Evolutionary conservation across 2,329 filamentous ascomycete species (phyloP).

Genomic region (Trematosphaeria pertusa): DNA sequence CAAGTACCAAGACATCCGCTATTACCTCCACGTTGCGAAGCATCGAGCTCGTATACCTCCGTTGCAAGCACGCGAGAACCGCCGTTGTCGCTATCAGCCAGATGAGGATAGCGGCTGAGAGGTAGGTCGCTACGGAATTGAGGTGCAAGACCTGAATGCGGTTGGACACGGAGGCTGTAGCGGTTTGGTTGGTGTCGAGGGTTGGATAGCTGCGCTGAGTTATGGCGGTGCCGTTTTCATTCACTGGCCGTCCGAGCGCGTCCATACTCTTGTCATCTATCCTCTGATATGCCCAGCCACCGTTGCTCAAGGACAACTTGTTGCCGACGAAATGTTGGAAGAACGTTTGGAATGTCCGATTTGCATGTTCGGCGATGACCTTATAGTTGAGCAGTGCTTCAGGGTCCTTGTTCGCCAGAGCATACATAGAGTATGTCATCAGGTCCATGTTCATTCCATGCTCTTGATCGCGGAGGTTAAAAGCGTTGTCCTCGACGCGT

Average conservation of each 20-base stretch:
- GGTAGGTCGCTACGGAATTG: slow-evolving; percentile 26
- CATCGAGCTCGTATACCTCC: slow-evolving; percentile 22
- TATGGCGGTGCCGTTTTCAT: slow-evolving; percentile 11
- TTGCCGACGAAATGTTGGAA: slow-evolving; percentile 26
- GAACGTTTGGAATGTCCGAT: slow-evolving; percentile 31
- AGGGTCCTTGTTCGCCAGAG: slow-evolving; percentile 24
- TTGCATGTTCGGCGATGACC: slow-evolving; percentile 12
- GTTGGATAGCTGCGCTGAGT: slow-evolving; percentile 7
- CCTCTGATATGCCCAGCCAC: slow-evolving; percentile 31
- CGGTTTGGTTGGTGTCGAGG: slow-evolving; percentile 15
- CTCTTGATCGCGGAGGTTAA: slow-evolving; percentile 29
- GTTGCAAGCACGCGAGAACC: slow-evolving; percentile 19
- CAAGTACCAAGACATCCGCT: slow-evolving; percentile 30
- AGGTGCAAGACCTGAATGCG: slow-evolving; percentile 26
- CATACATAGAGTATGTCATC: slow-evolving; percentile 40
- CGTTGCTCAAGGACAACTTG: slow-evolving; percentile 16
- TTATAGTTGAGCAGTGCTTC: slow-evolving; percentile 23
- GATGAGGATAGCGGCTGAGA: slow-evolving; percentile 23
- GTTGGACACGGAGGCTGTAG: slow-evolving; percentile 15
- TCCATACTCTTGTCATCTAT: slow-evolving; percentile 25
- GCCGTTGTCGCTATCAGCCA: slow-evolving; percentile 28
- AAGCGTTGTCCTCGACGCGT: slow-evolving; percentile 28
- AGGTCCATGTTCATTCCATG: slow-evolving; percentile 38
- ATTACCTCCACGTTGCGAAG: slow-evolving; percentile 30
- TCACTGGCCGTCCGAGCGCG: slow-evolving; percentile 4